Base-by-base conservation (phyloP, 2,329 filamentous ascomycete genomes). In the Hymenoscyphus occultus region DNA sequence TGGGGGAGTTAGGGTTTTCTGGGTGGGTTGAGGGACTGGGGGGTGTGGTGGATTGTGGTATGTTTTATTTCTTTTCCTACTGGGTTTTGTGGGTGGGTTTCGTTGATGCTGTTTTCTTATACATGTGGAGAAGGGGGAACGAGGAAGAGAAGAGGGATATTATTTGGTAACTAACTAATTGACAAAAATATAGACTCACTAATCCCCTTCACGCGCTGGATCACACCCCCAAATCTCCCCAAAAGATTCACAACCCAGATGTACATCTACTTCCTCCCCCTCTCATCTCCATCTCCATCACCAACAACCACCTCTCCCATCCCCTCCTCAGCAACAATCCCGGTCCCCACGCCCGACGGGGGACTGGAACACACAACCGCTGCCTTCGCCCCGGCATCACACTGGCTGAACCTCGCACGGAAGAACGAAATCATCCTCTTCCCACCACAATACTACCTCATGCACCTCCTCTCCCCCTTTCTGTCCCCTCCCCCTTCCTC, bases 181-280 rank as follows among this genome's bases (percentile, higher is more conserved):
- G 39, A 59, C 19, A 3, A 31, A 35, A 32, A 45, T 54, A 14
- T 62, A 86, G 88, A 88, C 1, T 81, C 82, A 45, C 79, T 97
- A 2, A 80, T 91, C 7, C 92, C 93, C 0, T 97, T 96, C 74
- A 97, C 93, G 0, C 86, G 92, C 62, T 98, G 95, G 95, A 83
- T 98, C 64, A 98, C 95, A 2, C 94, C 94, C 0, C 77, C 81
- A 0, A 86, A 85, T 67, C 80, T 89, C 1, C 84, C 87, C 0
- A 92, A 89, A 71, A 85, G 95, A 57, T 99, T 96, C 79, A 92
- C 91, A 0, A 97, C 94, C 0, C 93, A 97, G 75, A 98, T 98
- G 94, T 99, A 98, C 78, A 77, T 98, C 12, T 97, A 97, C 78
- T 89, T 96, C 77, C 83, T 97, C 2, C 93, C 93, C 0, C 78